Evolutionary conservation across 148 eudicot genomes (phyloP), one percentile per base, ranked within the genome.

Genomic region (Pouteria glomerata): DNA sequence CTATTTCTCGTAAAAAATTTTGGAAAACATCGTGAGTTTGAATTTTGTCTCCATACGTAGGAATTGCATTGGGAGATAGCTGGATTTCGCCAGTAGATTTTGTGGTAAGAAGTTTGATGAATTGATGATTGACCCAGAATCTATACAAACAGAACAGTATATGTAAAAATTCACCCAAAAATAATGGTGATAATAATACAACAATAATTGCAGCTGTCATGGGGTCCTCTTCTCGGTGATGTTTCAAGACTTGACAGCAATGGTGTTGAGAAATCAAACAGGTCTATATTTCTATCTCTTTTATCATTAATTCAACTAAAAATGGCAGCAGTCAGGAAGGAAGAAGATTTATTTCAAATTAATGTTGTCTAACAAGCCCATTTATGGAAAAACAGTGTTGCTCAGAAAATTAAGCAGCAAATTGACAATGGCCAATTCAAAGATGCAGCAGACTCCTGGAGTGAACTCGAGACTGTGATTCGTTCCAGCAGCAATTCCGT

Each of bases 1-100:
- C n/a, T n/a, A n/a, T n/a, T n/a, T n/a, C n/a, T n/a, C n/a, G n/a
- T n/a, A n/a, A n/a, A n/a, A n/a, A n/a, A n/a, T n/a, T n/a, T n/a
- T n/a, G n/a, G n/a, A n/a, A n/a, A n/a, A n/a, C n/a, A n/a, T n/a
- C n/a, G n/a, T n/a, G n/a, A n/a, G n/a, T n/a, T 45, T 52, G 11
- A 52, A 19, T 30, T 44, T 58, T 59, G 44, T 34, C 19, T 35
- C 3, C 21, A 19, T 79, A 27, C 81, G 74, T 31, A 90, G 98
- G 98, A 45, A 67, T 94, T 78, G 97, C 85, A 23, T 78, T 91
- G 71, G 98, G 97, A 35, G 90, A 94, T 73, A 84, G 85, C 70
- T 94, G 98, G 97, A 91, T 94, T 59, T 91, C 97, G 41, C 96
- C 98, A 0, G 89, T 87, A 83, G 97, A 94, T 86, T 94, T 86